Conservation (phyloP, 371 early-diverging fungal species). For the Dichotomocladium elegans region DNA sequence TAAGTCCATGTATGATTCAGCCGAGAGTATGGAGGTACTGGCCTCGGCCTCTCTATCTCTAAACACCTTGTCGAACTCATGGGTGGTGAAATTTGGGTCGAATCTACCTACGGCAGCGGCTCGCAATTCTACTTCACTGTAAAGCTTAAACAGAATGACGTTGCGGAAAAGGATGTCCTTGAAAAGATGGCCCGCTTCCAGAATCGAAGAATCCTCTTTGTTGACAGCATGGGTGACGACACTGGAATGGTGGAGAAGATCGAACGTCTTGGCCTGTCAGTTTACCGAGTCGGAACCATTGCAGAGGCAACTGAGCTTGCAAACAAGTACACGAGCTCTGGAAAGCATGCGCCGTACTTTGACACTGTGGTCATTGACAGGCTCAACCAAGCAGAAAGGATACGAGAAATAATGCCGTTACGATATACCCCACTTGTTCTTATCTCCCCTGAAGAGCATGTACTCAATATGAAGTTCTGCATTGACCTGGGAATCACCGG, state of each 20-base stretch:
- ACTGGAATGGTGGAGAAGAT: conserved; percentile 18
- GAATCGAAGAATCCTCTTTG: conserved; percentile 46
- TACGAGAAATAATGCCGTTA: conserved; percentile 46
- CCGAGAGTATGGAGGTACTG: conserved; percentile 30
- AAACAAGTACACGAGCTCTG: conserved; percentile 11
- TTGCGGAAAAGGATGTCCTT: conserved; percentile 31
- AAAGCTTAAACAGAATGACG: conserved; percentile 37
- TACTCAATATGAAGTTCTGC: conserved; percentile 57
- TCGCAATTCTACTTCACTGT: conserved; percentile 72
- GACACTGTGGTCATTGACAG: conserved; percentile 47
- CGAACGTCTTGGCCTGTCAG: conserved; percentile 13
- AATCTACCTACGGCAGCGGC: conserved; percentile 63
- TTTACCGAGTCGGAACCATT: conserved; percentile 21
- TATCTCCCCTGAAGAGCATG: conserved; percentile 37
- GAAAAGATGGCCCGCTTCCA: conserved; percentile 45
- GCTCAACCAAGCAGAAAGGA: conserved; percentile 25
- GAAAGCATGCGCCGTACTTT: conserved; percentile 22
- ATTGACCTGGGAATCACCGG: conserved; percentile 66
- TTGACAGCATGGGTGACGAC: conserved; percentile 32
- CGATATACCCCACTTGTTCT: conserved; percentile 64
- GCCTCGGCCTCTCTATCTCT: conserved; percentile 57
- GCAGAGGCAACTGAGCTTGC: conserved; percentile 34
- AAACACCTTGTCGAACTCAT: conserved; percentile 50
- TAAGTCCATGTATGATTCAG: background rate
- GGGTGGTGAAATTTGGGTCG: conserved; percentile 68